Base-by-base conservation (phyloP, 2,329 filamentous ascomycete genomes). In the Pezicula carpinea region DNA sequence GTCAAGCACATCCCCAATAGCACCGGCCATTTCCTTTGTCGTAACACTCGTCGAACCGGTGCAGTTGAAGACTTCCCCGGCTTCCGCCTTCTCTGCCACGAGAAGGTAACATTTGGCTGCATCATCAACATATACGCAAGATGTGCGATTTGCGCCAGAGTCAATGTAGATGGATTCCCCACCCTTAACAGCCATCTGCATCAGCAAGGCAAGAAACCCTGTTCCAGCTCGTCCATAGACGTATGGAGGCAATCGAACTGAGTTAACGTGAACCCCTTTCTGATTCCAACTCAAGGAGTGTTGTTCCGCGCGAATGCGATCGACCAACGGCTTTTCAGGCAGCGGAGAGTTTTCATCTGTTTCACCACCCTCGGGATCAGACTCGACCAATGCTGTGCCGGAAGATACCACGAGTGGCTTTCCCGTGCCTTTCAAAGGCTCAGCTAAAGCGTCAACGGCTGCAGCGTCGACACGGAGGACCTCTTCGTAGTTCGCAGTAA, bases 141-240 rank as follows among this genome's bases (percentile, higher is more conserved):
- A 58, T 6, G 61, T 64, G n/a, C 51, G 44, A 8, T 46, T 51
- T 2, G 51, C 46, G 4, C 66, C 67, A 6, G 58, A 57, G 38
- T 63, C 55, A 51, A 71, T 48, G 45, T 64, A 58, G 5, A 53
- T 39, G 2, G 60, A 54, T 29, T 57, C 53, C 5, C 68, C 65
- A 21, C 53, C 54, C 38, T 58, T 46, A 13, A 54, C 60, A 8
- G 61, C 64, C 4, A 59, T 52, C 10, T 50, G 15, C 56, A 68
- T 64, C 46, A 69, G 61, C 44, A 66, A 51, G n/a, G 47, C 42
- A 19, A 71, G 58, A 39, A 54, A 54, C 1, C 51, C 48, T 21
- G 42, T 43, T 2, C 66, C 69, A 1, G 64, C 69, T 11, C 61
- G 62, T 2, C 72, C 72, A 52, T 75, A 72, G 0, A 74, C 71